Evolutionary conservation across 495 filamentous ascomycete species (phyloP), one percentile per base, ranked within the genome.

Genomic region (Chaetomium cochliodes): DNA sequence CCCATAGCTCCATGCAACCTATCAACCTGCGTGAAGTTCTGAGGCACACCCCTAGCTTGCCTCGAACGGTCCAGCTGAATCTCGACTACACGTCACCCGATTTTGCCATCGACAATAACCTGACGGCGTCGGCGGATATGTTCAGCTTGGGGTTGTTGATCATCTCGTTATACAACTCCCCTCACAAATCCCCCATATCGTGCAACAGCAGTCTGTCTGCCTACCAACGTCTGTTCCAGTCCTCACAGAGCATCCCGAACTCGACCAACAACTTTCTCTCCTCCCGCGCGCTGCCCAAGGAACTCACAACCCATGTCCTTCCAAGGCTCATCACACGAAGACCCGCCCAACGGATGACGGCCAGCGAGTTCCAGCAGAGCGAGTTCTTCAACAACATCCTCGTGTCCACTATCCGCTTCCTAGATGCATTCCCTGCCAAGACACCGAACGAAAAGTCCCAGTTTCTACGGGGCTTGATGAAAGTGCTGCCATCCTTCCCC

Each of bases 311-410:
- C 15, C 83, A 87, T 47, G 88, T 97, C 0, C 78, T 98, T 22
- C 91, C 94, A 2, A 81, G 87, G 47, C 81, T 98, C 33, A 90
- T 98, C 63, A 93, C 94, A 0, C 83, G 96, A 60, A 81, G 91
- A 57, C 91, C 94, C 0, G 90, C 91, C 2, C 88, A 94, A 69
- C 84, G 94, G 33, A 86, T 96, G 80, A 93, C 86, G 60, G 96
- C 93, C 42, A 85, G 87, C 58, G 93, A 96, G 67, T 98, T 98
- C 65, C 93, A 98, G 72, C 86, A 96, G 72, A 92, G 91, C 64
- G 85, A 87, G 65, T 98, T 96, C 72, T 98, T 98, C 67, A 92
- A 98, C 74, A 98, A 97, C 72, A 92, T 97, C 57, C 81, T 98
- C 25, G 90, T 98, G 28, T 94, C 92, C 1, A 94, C 96, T 0